Base-by-base conservation (phyloP, 441 rosid species). In the Pelargonium australe region DNA sequence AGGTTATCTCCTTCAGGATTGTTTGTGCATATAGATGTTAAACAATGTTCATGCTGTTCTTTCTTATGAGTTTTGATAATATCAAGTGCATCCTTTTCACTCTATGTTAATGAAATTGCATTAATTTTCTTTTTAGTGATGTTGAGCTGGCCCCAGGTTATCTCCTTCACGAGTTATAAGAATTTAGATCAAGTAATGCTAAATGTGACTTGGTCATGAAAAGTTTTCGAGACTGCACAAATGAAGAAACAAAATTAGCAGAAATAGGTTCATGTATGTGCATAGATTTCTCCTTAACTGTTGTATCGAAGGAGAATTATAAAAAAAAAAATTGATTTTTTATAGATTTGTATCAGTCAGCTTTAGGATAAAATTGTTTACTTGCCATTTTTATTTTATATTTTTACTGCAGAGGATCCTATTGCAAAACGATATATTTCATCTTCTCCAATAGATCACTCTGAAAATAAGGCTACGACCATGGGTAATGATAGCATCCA, bases 381-480 rank as follows among this genome's bases (percentile, higher is more conserved):
- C 63, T 65, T 70, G 49, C 49, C 16, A 47, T 20, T 25, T 76
- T 61, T 17, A 8, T 14, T 14, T 45, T 70, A 53, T 65, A n/a
- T 45, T 45, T 63, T 9, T 72, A 70, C 68, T 75, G 69, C 72
- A 92, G 95, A 83, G 64, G 97, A 92, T 73, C 93, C 96, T 63
- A 83, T 87, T 70, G 87, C 86, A 41, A 87, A 87, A 73, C 81
- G 83, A 66, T 77, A 79, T 72, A 61, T 70, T 63, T 74, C 74
- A 69, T 81, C 90, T 69, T 84, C 85, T 16, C 71, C 77, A 64
- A 72, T 14, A 77, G 75, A 17, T 78, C 68, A 83, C 70, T 73
- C 75, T 77, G 81, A 81, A 60, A 80, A 64, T 75, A 81, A 75
- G 69, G 82, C 73, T 76, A 60, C 73, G 28, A 73, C 77, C 55